Evolutionary conservation across 345 rosid species (phyloP).

Genomic region (Linum tenue): DNA sequence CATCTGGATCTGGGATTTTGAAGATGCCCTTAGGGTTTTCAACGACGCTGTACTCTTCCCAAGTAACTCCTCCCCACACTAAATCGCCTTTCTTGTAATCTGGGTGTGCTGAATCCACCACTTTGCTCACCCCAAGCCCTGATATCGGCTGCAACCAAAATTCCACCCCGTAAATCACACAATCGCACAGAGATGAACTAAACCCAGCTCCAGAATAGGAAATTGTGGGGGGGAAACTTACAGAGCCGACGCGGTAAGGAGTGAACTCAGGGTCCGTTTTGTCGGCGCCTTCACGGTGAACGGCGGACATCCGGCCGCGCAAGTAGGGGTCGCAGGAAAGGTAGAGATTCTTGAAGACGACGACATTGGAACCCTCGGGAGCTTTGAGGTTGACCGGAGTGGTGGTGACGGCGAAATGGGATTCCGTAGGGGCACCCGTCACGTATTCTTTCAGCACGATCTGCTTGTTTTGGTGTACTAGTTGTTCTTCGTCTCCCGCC

Average conservation of each 20-base stretch:
- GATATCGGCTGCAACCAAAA: slow-evolving; percentile 13
- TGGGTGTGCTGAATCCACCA: slow-evolving; percentile 17
- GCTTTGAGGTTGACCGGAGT: slow-evolving; percentile 22
- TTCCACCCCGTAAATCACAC: neutral
- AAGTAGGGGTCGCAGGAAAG: slow-evolving; percentile 55
- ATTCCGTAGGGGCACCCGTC: slow-evolving; percentile 32
- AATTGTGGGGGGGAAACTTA: neutral
- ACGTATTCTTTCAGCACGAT: slow-evolving; percentile 38
- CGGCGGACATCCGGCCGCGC: slow-evolving; percentile 16
- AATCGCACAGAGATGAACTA: neutral
- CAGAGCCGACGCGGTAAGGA: slow-evolving; percentile 24
- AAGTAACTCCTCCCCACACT: slow-evolving; percentile 20
- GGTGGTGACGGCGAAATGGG: slow-evolving; percentile 34
- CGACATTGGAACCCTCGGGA: slow-evolving; percentile 15
- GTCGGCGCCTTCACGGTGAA: too few relatives aligned
- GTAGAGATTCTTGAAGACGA: slow-evolving; percentile 50
- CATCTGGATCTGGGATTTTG: slow-evolving; percentile 20
- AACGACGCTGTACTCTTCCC: slow-evolving; percentile 28
- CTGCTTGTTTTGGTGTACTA: slow-evolving; percentile 35
- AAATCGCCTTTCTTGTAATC: slow-evolving; percentile 22
- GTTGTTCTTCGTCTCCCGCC: slow-evolving; percentile 10
- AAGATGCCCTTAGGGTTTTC: slow-evolving; percentile 8
- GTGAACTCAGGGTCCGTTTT: neutral
- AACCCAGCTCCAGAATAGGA: neutral
- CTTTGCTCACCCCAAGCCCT: slow-evolving; percentile 20